Evolutionary conservation across 495 filamentous ascomycete species (phyloP), one percentile per base, ranked within the genome.

Genomic region (Podospora anserina): DNA sequence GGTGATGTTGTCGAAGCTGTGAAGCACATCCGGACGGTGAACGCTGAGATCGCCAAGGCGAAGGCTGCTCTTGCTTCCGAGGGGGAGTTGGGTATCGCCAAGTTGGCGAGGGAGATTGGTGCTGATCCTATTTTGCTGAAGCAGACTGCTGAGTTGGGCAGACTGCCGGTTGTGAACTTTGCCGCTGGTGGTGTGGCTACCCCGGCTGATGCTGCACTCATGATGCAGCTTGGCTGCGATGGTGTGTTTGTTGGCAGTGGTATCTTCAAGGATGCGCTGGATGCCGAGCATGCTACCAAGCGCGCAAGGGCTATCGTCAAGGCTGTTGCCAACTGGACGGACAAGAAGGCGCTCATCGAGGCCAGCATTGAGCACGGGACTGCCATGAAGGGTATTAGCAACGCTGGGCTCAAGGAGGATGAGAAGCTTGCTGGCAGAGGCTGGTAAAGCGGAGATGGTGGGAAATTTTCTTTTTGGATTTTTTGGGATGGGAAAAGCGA

Each of bases 181-280:
- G 95, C 95, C 3, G 95, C 95, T n/a, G 95, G 95, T 19, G 95
- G 95, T 64, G 88, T 99, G 53, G 95, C 95, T 15, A 99, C 95
- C 13, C 95, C 95, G 0, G 95, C 95, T 3, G 95, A 99, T 83
- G 95, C 95, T 16, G 95, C 95, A 34, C 84, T 99, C 54, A 99
- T 99, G 95, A 99, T 99, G 95, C 93, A 97, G 82, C 81, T 99
- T 65, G 95, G 95, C 68, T 99, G 95, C 76, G 95, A 99, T 76
- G 95, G 95, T 66, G 95, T 99, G 34, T 99, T 99, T 75, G 95
- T 99, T 59, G 95, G 95, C 34, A 91, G 88, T 59, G 95, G 95
- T 54, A 98, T 99, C 79, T 99, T 99, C 85, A 99, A 99, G 88
- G 76, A 77, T 53, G 75, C 76, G n/a, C 66, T 66, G 61, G 65